Evolutionary conservation across 495 filamentous ascomycete genomes (phyloP).

Genomic region (Filosporella fistucella): DNA sequence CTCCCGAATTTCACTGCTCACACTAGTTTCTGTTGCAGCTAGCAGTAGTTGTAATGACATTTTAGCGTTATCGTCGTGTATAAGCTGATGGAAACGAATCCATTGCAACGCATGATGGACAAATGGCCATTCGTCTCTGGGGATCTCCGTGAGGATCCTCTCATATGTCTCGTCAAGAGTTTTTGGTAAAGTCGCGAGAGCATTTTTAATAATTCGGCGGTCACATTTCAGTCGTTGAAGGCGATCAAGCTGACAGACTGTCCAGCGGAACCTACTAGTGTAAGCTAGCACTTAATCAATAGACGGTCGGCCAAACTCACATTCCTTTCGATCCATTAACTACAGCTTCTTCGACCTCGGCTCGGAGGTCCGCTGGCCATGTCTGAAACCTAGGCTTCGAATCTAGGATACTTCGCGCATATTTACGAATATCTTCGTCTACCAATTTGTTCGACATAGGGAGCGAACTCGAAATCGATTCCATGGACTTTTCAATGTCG

Average conservation of each 20-base stretch:
- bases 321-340: constrained; percentile 34
- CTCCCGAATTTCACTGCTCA: too few relatives aligned
- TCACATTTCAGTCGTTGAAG: constrained; percentile 18
- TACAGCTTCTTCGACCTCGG: constrained; percentile 25
- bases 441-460: constrained; percentile 25
- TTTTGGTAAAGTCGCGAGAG: constrained; percentile 11
- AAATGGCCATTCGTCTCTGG: not conserved
- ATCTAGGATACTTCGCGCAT: constrained; percentile 11
- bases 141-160: too few relatives aligned
- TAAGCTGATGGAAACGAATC: not conserved
- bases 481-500: constrained; percentile 30
- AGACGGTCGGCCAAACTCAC: constrained; percentile 1
- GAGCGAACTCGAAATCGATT: constrained; percentile 5
- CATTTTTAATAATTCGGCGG: not conserved
- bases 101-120: not conserved
- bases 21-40: not conserved
- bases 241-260: constrained; percentile 31
- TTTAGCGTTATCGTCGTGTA: not conserved
- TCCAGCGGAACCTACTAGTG: constrained; percentile 32
- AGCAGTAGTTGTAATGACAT: not conserved
- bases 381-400: constrained; percentile 16
- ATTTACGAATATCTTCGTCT: constrained; percentile 21
- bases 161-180: not conserved
- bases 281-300: not conserved
- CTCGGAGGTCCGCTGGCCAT: constrained; percentile 19